Percentiles rank a stretch among this genome's conserved stretches.
These are phyloP conservation scores for Aspergillus ibericus DNA, from an alignment of 2,329 filamentous ascomycete genomes.

Conservation along the genomic window DNA sequence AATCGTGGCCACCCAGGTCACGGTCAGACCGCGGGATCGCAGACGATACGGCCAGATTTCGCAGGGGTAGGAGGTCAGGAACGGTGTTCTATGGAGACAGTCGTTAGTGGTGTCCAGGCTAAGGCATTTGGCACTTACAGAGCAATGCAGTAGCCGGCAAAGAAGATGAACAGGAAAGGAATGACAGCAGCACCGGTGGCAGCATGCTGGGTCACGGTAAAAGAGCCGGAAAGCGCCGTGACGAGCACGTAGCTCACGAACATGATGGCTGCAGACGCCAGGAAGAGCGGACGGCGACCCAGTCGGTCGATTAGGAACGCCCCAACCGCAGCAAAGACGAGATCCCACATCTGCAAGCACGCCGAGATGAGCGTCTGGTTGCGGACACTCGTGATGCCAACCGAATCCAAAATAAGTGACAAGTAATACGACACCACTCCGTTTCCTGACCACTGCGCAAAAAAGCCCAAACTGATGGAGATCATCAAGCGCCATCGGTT, in stretches of 20 bases:
- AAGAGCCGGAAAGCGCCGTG: constrained; percentile 26
- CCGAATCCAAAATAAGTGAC: constrained; percentile 15
- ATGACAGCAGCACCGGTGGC: constrained; percentile 28
- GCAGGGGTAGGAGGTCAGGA: constrained; percentile 22
- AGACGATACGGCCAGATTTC: constrained; percentile 28
- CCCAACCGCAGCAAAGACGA: constrained; percentile 20
- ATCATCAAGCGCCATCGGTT: constrained; percentile 18
- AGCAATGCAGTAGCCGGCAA: constrained; percentile 27
- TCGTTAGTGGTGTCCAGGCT: neutral
- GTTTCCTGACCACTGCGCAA: constrained; percentile 28
- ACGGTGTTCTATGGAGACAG: constrained; percentile 14
- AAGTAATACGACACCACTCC: constrained; percentile 26
- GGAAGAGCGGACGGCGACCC: constrained; percentile 23
- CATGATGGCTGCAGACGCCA: constrained; percentile 22
- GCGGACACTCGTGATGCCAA: constrained; percentile 21
- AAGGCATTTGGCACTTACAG: constrained; percentile 14
- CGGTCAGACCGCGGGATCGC: constrained; percentile 26
- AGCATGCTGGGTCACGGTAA: constrained; percentile 12
- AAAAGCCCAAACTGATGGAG: constrained; percentile 14
- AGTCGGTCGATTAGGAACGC: constrained; percentile 20
- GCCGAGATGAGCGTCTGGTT: constrained; percentile 19
- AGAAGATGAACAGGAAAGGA: constrained; percentile 31
- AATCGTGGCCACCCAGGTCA: constrained; percentile 19
- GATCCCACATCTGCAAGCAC: constrained; percentile 26
- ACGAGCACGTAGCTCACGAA: constrained; percentile 20